These are phyloP conservation scores for Limonomyces culmigenus DNA, from an alignment of 1,284 basidiomycete genomes.

Conservation along the genomic window DNA sequence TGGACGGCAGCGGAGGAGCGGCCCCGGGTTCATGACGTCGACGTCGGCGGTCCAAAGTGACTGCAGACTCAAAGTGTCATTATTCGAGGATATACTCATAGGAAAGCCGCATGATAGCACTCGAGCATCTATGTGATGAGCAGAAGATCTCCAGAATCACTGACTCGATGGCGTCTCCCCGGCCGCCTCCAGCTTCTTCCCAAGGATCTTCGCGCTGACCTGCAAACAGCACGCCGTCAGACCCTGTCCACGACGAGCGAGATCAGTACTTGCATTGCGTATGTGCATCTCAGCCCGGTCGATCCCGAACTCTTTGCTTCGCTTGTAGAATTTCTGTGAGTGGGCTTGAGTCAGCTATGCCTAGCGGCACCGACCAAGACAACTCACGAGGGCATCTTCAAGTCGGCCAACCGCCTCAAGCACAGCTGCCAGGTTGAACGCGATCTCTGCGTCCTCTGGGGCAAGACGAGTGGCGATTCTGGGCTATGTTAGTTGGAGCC, in stretches of 20 bases:
- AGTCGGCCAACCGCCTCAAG: constrained; percentile 75
- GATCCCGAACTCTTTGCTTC: constrained; percentile 64
- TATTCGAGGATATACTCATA: too few relatives aligned
- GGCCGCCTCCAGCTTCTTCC: constrained; percentile 38
- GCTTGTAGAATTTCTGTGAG: constrained; percentile 72
- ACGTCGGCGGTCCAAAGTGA: too few relatives aligned
- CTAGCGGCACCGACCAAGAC: too few relatives aligned
- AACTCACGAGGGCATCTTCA: constrained; percentile 67
- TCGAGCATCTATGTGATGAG: too few relatives aligned
- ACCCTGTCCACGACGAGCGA: constrained; percentile 1
- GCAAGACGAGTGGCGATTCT: constrained; percentile 76
- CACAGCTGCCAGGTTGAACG: constrained; percentile 86
- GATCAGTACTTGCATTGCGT: constrained; percentile 44
- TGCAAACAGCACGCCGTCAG: constrained; percentile 12
- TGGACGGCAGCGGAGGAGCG: too few relatives aligned
- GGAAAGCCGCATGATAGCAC: too few relatives aligned
- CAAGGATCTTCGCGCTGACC: constrained; percentile 70
- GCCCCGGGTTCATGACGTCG: too few relatives aligned
- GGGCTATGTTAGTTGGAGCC: constrained; percentile 3
- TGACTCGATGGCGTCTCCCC: too few relatives aligned
- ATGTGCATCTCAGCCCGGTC: constrained; percentile 77
- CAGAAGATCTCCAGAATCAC: too few relatives aligned
- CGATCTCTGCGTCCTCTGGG: constrained; percentile 88
- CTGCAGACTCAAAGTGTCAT: too few relatives aligned
- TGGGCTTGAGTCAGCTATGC: too few relatives aligned